These are phyloP conservation scores for Westerdykella sp. DNA, from an alignment of 2,329 filamentous ascomycete species.

Conservation along the genomic window DNA sequence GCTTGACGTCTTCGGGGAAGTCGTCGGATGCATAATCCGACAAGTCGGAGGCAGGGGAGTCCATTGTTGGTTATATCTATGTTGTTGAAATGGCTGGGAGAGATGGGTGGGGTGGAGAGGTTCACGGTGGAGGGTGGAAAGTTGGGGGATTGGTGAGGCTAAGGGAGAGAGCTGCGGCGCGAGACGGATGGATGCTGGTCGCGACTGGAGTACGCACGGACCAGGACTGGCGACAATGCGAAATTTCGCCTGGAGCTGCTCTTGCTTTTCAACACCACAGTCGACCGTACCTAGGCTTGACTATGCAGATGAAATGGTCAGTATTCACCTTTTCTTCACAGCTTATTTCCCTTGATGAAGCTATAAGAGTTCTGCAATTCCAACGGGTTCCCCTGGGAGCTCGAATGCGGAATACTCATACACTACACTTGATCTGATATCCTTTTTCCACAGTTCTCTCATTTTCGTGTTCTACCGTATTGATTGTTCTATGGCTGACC, in stretches of 20 bases:
- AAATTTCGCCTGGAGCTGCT: neutral
- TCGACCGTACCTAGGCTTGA: neutral
- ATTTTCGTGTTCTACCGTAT: too few relatives aligned
- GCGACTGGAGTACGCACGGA: slow-evolving; percentile 1
- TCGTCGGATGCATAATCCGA: slow-evolving; percentile 60
- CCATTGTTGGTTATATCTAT: slow-evolving; percentile 25
- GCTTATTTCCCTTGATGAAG: slow-evolving; percentile 36
- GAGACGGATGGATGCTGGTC: neutral
- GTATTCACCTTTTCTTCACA: neutral
- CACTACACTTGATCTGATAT: slow-evolving; percentile 47
- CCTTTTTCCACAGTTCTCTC: neutral
- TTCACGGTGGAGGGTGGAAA: neutral
- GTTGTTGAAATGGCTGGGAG: too few relatives aligned
- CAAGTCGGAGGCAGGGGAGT: slow-evolving; percentile 57
- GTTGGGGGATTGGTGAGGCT: neutral
- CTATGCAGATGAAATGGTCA: slow-evolving; percentile 7
- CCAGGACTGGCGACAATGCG: neutral
- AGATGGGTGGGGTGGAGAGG: neutral
- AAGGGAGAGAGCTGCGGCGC: neutral
- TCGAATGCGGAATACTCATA: slow-evolving; percentile 42
- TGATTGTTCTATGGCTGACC: too few relatives aligned
- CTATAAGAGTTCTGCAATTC: slow-evolving; percentile 47
- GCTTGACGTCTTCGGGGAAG: slow-evolving; percentile 52
- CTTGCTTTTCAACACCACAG: neutral
- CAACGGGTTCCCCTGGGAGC: slow-evolving; percentile 34